A percentile compares a stretch with the other conserved stretches of the same genome.
Conservation (phyloP, 176 grass and related monocot species). For the Oryza nivara region DNA sequence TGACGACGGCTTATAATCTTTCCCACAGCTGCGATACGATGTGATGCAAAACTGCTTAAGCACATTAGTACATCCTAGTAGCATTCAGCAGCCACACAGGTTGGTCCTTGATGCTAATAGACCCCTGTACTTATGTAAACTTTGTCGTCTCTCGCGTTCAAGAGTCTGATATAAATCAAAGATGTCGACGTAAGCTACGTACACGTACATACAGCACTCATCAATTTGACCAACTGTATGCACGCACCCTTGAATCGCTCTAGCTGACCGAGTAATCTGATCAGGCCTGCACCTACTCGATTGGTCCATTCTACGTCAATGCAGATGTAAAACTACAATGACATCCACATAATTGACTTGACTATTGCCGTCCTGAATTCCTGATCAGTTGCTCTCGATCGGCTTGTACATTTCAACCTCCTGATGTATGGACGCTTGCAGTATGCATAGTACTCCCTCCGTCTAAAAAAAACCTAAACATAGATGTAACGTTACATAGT, state of each 20-base stretch:
- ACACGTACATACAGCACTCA: too few species aligned
- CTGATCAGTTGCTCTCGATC: not conserved
- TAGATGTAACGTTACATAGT: too few species aligned
- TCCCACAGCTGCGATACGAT: too few species aligned
- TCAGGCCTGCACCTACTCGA: not conserved
- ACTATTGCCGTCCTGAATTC: not conserved
- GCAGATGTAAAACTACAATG: not conserved
- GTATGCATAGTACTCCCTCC: not conserved
- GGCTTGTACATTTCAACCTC: conserved; percentile 1
- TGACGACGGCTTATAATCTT: too few species aligned
- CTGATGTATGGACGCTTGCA: not conserved
- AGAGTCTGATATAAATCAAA: not conserved
- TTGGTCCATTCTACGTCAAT: conserved; percentile 25
- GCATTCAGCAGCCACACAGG: too few species aligned
- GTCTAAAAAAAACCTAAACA: too few species aligned
- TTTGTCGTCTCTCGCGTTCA: not conserved
- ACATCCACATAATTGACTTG: conserved; percentile 19
- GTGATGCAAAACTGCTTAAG: too few species aligned
- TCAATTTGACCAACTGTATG: not conserved
- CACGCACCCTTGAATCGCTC: too few species aligned
- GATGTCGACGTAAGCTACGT: not conserved
- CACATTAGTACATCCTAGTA: too few species aligned
- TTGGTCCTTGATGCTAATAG: not conserved
- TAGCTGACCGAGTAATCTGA: too few species aligned
- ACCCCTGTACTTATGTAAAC: not conserved